phyloP scores from a whole-genome alignment of 73 alveolate species.

The Paramecium octaurelia region DNA sequence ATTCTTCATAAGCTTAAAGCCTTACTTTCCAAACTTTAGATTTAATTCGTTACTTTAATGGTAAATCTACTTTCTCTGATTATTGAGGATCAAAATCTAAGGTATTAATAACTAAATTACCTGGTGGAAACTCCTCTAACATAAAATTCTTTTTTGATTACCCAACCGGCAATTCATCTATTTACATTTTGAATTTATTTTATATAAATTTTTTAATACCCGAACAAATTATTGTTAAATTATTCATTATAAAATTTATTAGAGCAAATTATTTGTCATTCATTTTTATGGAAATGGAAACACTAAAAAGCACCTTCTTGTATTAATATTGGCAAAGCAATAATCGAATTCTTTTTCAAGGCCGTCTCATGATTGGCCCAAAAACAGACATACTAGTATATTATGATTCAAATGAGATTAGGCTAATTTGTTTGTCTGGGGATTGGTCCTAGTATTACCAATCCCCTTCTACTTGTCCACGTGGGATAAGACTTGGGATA shows the following conservation, averaged over 20 bases:
- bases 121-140: slow-evolving; percentile 37
- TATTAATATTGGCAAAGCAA: slow-evolving; percentile 54
- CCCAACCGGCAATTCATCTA: slow-evolving; percentile 40
- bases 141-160: not conserved
- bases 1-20: slow-evolving; percentile 25
- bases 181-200: not conserved
- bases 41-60: not conserved
- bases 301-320: not conserved
- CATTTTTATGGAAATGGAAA: not conserved
- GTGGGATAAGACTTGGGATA: slow-evolving; percentile 26
- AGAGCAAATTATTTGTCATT: not conserved
- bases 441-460: not conserved
- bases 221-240: not conserved
- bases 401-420: not conserved
- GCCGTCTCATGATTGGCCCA: slow-evolving; percentile 64
- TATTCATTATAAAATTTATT: not conserved
- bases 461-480: not conserved
- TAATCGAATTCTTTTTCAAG: slow-evolving; percentile 53
- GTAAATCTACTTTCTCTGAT: not conserved
- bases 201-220: not conserved
- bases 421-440: slow-evolving; percentile 62
- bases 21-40: not conserved
- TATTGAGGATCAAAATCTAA: slow-evolving; percentile 28
- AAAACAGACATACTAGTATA: slow-evolving; percentile 12
- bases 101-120: not conserved